A percentile compares a stretch with the other conserved stretches of the same genome.
phyloP scores from a whole-genome alignment of 2,329 filamentous ascomycete genomes.

The Lithohypha guttulata region DNA sequence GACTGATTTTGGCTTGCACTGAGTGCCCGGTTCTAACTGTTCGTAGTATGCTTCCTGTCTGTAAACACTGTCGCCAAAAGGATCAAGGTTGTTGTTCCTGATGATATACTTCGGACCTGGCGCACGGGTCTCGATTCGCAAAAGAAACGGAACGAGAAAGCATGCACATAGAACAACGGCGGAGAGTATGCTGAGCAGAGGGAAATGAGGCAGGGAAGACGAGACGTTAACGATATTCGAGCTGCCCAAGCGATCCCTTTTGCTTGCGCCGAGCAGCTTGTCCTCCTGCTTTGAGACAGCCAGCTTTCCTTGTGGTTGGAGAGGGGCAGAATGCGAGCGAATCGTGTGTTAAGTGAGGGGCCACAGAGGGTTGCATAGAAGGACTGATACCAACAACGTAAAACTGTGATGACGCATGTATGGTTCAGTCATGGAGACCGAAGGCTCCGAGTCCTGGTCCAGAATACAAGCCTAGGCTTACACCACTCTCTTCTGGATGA shows the following conservation, averaged over 20 bases:
- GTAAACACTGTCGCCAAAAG: constrained; percentile 22
- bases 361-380: not conserved
- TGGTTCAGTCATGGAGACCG: too few relatives aligned
- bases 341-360: constrained; percentile 8
- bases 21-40: constrained; percentile 20
- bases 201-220: constrained; percentile 5
- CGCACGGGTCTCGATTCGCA: constrained; percentile 1
- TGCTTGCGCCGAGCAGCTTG: constrained; percentile 6
- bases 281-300: constrained; percentile 8
- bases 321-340: constrained; percentile 5
- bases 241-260: not conserved
- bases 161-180: constrained; percentile 9
- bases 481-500: too few relatives aligned
- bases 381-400: constrained; percentile 1
- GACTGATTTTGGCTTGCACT: constrained; percentile 21
- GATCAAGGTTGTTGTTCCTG: constrained; percentile 11
- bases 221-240: not conserved
- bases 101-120: constrained; percentile 1
- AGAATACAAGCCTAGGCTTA: too few relatives aligned
- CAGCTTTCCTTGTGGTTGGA: constrained; percentile 2
- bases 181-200: constrained; percentile 15
- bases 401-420: too few relatives aligned
- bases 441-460: too few relatives aligned
- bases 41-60: constrained; percentile 22
- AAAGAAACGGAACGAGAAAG: constrained; percentile 7